Percentiles rank a stretch among this genome's conserved stretches.
phyloP scores from a whole-genome alignment of 1,139 yeast species.

The Taiozyma sp. region DNA sequence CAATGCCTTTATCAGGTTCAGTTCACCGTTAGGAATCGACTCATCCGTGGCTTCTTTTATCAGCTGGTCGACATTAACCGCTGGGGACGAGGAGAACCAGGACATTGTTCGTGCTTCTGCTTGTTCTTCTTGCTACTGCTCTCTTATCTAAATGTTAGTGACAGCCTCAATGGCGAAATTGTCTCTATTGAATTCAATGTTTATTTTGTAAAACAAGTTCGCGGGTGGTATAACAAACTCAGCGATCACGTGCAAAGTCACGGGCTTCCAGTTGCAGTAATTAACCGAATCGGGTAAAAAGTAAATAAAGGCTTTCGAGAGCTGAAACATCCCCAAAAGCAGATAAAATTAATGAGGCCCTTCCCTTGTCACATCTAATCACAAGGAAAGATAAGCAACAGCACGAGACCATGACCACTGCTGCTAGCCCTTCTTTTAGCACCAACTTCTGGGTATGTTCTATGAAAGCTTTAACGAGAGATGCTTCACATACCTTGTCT shows the following conservation, averaged over 20 bases:
- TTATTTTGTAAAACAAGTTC: neutral
- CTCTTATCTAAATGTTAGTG: neutral
- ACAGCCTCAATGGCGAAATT: neutral
- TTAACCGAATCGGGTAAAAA: neutral
- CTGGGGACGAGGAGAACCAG: conserved; percentile 51
- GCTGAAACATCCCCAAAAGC: neutral
- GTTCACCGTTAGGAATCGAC: conserved; percentile 85
- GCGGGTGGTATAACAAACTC: neutral
- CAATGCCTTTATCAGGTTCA: conserved; percentile 72
- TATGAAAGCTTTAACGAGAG: no score
- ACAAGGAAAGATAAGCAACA: neutral
- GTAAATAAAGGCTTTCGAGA: neutral
- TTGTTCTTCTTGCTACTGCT: neutral
- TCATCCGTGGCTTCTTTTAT: conserved; percentile 82
- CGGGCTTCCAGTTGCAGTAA: neutral
- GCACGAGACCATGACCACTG: conserved; percentile 4
- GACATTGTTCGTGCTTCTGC: conserved; percentile 27
- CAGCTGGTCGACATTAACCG: conserved; percentile 53
- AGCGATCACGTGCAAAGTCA: neutral
- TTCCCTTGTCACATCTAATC: neutral
- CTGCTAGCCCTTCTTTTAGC: conserved; percentile 29
- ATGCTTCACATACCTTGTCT: neutral
- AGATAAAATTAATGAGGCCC: neutral
- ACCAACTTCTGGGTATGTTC: conserved; percentile 43
- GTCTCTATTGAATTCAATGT: neutral